phyloP scores from a whole-genome alignment of 139 green algal species.

The Chlamydomonas incerta region DNA sequence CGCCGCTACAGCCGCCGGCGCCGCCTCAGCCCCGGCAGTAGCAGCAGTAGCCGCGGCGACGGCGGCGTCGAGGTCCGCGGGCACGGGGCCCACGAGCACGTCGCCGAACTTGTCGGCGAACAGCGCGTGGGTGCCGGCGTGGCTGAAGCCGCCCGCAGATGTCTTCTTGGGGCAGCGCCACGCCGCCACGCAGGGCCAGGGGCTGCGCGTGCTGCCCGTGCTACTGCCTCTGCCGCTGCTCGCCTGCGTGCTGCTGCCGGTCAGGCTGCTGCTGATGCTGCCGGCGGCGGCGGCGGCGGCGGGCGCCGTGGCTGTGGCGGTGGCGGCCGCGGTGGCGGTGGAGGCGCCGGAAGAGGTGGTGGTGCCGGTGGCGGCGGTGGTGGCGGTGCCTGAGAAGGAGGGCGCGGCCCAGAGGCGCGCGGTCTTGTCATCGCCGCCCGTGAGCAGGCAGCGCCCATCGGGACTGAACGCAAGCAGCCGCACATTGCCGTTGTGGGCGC shows the following conservation, averaged over 20 bases:
- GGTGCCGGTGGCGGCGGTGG: too few species aligned
- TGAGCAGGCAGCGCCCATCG: constrained; percentile 62
- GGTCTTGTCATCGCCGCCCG: constrained; percentile 73
- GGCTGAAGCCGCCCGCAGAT: constrained; percentile 71
- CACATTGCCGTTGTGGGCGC: neutral
- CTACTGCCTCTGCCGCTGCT: too few species aligned
- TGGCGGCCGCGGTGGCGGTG: neutral
- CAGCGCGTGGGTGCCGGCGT: constrained; percentile 54
- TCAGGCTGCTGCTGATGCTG: neutral
- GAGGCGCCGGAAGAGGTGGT: constrained; percentile 32
- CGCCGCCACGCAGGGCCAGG: neutral
- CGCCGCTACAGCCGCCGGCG: constrained; percentile 11
- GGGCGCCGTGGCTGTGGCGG: constrained; percentile 8
- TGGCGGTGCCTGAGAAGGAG: neutral
- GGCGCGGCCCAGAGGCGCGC: constrained; percentile 53
- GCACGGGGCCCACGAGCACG: constrained; percentile 58
- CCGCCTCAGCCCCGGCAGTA: constrained; percentile 26
- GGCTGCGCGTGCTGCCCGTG: too few species aligned
- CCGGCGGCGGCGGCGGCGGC: neutral
- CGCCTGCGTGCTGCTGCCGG: too few species aligned
- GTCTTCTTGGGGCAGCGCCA: constrained; percentile 76
- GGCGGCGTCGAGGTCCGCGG: neutral
- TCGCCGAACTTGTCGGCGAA: constrained; percentile 92
- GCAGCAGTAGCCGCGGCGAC: neutral
- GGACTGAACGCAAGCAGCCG: constrained; percentile 56